A percentile compares a stretch with the other conserved stretches of the same genome.
phyloP scores from a whole-genome alignment of 1,284 basidiomycete genomes.

The Cryptococcus sp. region DNA sequence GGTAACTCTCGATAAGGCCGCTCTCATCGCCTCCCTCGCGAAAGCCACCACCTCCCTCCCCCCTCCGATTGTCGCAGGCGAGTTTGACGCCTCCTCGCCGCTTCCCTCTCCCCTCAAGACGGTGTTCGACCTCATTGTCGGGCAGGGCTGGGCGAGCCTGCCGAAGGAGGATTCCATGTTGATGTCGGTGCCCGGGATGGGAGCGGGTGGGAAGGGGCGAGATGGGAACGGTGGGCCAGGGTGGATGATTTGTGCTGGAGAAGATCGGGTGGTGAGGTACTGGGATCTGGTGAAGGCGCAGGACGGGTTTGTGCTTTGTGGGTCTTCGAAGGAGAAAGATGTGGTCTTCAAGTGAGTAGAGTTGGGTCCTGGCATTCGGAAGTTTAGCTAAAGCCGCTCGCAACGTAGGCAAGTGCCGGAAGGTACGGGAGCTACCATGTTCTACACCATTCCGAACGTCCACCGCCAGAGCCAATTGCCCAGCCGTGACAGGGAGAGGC shows the following conservation, averaged over 20 bases:
- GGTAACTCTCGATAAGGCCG: slow-evolving; percentile 26
- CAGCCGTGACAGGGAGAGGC: slow-evolving; percentile 15
- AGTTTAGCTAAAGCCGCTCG: neutral
- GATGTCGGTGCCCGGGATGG: slow-evolving; percentile 26
- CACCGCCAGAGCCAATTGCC: slow-evolving; percentile 19
- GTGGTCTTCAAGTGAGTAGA: slow-evolving; percentile 37
- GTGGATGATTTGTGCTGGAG: slow-evolving; percentile 45
- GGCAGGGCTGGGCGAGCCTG: slow-evolving; percentile 31
- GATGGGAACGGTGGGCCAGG: slow-evolving; percentile 17
- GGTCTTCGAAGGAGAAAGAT: slow-evolving; percentile 45
- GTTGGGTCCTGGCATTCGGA: neutral
- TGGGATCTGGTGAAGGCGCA: slow-evolving; percentile 38
- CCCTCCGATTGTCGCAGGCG: slow-evolving; percentile 8
- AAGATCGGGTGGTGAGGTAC: slow-evolving; percentile 46
- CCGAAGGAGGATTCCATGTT: slow-evolving; percentile 17
- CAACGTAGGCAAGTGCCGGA: slow-evolving; percentile 1
- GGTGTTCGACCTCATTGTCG: slow-evolving; percentile 30
- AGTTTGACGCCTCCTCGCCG: slow-evolving; percentile 9
- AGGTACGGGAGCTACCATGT: slow-evolving; percentile 14
- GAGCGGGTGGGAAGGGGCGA: neutral
- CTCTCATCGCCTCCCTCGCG: slow-evolving; percentile 32
- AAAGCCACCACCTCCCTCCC: slow-evolving; percentile 12
- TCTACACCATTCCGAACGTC: slow-evolving; percentile 31
- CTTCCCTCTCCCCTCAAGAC: slow-evolving; percentile 14
- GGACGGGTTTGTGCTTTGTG: slow-evolving; percentile 46